Evolutionary conservation across 257 asterid genomes (phyloP), one percentile per base, ranked within the genome.

Genomic region (Solanum bulbocastanum): DNA sequence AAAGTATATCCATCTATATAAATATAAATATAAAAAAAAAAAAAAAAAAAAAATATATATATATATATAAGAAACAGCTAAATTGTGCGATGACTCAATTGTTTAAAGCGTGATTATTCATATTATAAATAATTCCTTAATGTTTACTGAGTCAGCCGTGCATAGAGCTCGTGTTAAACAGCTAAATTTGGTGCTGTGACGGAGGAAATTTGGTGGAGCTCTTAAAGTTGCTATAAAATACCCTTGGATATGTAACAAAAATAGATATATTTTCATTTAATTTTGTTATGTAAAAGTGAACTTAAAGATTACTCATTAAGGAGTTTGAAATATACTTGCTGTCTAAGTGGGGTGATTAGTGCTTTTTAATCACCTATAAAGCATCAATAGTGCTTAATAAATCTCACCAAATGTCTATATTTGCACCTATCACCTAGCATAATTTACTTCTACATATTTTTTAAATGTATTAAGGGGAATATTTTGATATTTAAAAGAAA

Each of bases 41-140:
- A n/a, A n/a, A n/a, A n/a, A n/a, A n/a, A n/a, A n/a, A n/a, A n/a
- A n/a, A n/a, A 30, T 30, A 30, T 30, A 30, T 30, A 30, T 30
- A 30, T 30, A 30, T 30, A 30, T 1, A 30, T 30, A 1, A 33
- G 4, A 33, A 33, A 33, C 35, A 33, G 35, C 35, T 33, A 33
- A 33, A 33, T 33, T 33, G 35, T 3, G 35, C 35, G 3, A 4
- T 33, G 35, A 33, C 4, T 52, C 23, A 56, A 56, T 56, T 56
- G 0, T 56, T 56, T 56, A 0, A 1, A 52, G 0, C 0, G 0
- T 18, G 10, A 0, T 2, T 2, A 56, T 6, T 6, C n/a, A 18
- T 0, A 18, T 6, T 56, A 52, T 52, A 6, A 52, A 49, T 2
- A 2, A 49, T 49, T 8, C 8, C 6, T 49, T 5, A 16, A 52